A percentile compares a stretch with the other conserved stretches of the same genome.
Evolutionary conservation across 345 rosid species (phyloP).

Genomic region (Pseudoturritis turrita): DNA sequence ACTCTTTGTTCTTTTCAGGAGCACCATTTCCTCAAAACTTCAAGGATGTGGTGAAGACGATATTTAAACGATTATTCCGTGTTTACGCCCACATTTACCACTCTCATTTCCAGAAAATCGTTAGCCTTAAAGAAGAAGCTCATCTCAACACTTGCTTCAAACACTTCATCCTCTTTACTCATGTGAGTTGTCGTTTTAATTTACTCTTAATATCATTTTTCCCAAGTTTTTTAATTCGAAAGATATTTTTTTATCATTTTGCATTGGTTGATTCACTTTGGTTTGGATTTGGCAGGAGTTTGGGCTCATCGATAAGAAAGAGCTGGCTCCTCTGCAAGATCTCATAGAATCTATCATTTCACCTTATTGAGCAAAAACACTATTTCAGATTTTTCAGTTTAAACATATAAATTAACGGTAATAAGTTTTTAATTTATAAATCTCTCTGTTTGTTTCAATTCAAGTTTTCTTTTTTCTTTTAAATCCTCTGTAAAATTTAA

Average conservation of each 20-base stretch:
- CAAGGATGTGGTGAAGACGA: slow-evolving; percentile 94
- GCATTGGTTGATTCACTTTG: background rate
- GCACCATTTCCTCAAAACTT: slow-evolving; percentile 97
- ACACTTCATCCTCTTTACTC: slow-evolving; percentile 92
- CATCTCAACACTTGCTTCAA: slow-evolving; percentile 99
- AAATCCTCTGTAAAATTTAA: slow-evolving; percentile 12
- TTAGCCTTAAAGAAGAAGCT: slow-evolving; percentile 98
- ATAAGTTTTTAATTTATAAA: slow-evolving; percentile 1
- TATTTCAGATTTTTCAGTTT: slow-evolving; percentile 9
- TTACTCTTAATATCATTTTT: background rate
- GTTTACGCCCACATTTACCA: slow-evolving; percentile 97
- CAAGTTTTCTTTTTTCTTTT: background rate
- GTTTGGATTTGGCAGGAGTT: slow-evolving; percentile 58
- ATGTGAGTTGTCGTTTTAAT: slow-evolving; percentile 47
- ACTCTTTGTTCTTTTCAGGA: slow-evolving; percentile 36
- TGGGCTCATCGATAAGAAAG: slow-evolving; percentile 93
- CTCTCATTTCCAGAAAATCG: slow-evolving; percentile 97
- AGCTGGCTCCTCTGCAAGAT: slow-evolving; percentile 95
- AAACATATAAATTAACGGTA: slow-evolving; percentile 14
- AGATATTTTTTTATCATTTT: no score
- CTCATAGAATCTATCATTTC: slow-evolving; percentile 82
- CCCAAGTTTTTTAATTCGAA: no score
- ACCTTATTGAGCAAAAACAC: slow-evolving; percentile 52
- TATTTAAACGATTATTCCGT: slow-evolving; percentile 90
- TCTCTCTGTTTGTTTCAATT: background rate